Evolutionary conservation across 2,329 filamentous ascomycete genomes (phyloP).

Genomic region (Fusarium ambrosium): DNA sequence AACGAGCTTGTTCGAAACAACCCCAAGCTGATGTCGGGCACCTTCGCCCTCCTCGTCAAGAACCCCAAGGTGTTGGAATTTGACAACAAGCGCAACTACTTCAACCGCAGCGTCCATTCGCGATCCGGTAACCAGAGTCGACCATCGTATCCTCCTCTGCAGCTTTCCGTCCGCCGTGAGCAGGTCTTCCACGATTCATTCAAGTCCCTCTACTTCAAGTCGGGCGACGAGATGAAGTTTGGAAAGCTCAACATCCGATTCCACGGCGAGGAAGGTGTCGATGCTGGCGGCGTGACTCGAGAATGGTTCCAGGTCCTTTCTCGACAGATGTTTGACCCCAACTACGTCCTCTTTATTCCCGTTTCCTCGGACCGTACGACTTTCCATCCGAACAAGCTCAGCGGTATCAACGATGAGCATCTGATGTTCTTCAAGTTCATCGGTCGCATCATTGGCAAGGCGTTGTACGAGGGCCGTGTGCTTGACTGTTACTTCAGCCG

Average conservation of each 20-base stretch:
- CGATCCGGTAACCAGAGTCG: constrained; percentile 77
- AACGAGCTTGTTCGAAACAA: constrained; percentile 98
- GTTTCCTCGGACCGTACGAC: constrained; percentile 98
- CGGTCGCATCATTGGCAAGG: constrained; percentile 97
- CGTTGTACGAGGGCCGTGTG: constrained; percentile 93
- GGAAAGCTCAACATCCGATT: constrained; percentile 98
- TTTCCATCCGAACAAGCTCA: constrained; percentile 97
- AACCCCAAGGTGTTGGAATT: constrained; percentile 99
- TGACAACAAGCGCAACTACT: constrained; percentile 99
- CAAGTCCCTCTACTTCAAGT: constrained; percentile 98
- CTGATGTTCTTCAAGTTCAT: constrained; percentile 99
- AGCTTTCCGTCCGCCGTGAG: constrained; percentile 90
- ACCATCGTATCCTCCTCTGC: constrained; percentile 78
- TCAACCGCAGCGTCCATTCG: constrained; percentile 89
- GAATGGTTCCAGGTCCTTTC: constrained; percentile 99
- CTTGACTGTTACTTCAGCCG: constrained; percentile 99
- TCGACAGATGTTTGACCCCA: constrained; percentile 98
- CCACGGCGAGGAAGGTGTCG: constrained; percentile 96
- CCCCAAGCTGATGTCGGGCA: constrained; percentile 98
- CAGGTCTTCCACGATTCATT: constrained; percentile 99
- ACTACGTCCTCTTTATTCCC: constrained; percentile 95
- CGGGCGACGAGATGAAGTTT: constrained; percentile 97
- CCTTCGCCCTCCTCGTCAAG: constrained; percentile 94
- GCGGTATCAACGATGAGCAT: constrained; percentile 94
- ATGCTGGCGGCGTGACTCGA: constrained; percentile 95